Base-by-base conservation (phyloP, 2,329 filamentous ascomycete genomes). In the Stachybotrys chlorohalonatus region DNA sequence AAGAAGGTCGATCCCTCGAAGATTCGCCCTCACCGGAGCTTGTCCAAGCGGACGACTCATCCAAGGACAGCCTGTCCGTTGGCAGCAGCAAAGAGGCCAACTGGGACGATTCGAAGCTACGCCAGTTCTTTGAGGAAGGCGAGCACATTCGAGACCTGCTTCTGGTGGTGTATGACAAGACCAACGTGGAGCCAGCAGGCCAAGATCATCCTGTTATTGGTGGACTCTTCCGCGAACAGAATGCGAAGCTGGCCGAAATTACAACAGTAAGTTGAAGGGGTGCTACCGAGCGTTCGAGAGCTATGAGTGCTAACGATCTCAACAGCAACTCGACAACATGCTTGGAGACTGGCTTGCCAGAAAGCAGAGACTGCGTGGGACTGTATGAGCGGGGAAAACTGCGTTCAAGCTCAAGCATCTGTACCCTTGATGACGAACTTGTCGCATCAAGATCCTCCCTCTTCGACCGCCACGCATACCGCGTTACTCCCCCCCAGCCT, bases 101-200 rank as follows among this genome's bases (percentile, higher is more conserved):
- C 0, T 99, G 94, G 94, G 93, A 90, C 58, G 93, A 97, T 69
- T 79, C 84, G 54, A 89, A 85, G 62, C 80, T 99, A 31, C 84
- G 90, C 56, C 86, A 89, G 13, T 99, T 96, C 72, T 87, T 97
- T 64, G 93, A 97, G 61, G 90, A 94, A 61, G 85, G 90, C 57
- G 85, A 86, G 39, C 90, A 96, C 59, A 90, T 99, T 61, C 84
- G 90, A 52, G 93, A 99, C 67, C 81, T 97, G 67, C 79, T 97
- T 52, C 81, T 92, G 45, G 88, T 99, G 57, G 90, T 99, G 31
- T 92, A 96, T 66, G 92, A 97, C 71, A 96, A 92, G 68, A 88
- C 85, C 13, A 89, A 92, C 56, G 85, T 95, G 15, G 81, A 84
- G 47, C 88, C 90, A 16, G 89, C 87, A 7, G 83, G 87, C 1